A percentile compares a stretch with the other conserved stretches of the same genome.
These are phyloP conservation scores for Imleria badia DNA, from an alignment of 768 basidiomycete genomes.

Conservation along the genomic window DNA sequence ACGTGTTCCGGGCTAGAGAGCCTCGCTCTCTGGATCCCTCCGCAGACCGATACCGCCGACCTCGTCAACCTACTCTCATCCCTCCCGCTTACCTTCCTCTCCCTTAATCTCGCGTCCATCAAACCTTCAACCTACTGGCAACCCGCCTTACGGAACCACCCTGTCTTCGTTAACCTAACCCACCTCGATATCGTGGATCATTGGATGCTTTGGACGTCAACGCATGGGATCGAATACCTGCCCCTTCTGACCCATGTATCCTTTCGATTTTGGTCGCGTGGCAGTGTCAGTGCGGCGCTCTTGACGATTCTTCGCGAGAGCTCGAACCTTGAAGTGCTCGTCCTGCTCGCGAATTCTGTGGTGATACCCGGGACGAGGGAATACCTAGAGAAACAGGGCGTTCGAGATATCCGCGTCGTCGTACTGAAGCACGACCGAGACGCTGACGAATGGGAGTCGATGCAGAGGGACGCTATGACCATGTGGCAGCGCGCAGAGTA, in stretches of 20 bases:
- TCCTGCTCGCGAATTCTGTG: slow-evolving; percentile 8
- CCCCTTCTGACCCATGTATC: slow-evolving; percentile 12
- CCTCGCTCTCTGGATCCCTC: slow-evolving; percentile 19
- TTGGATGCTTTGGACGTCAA: slow-evolving; percentile 20
- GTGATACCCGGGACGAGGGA: neutral
- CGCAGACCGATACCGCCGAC: neutral
- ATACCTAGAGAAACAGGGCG: slow-evolving; percentile 8
- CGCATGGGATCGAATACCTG: slow-evolving; percentile 15
- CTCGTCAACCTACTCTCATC: slow-evolving; percentile 5
- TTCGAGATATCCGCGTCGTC: slow-evolving; percentile 14
- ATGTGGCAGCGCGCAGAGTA: slow-evolving; percentile 16
- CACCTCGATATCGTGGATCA: slow-evolving; percentile 23
- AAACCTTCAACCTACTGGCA: neutral
- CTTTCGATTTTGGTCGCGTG: slow-evolving; percentile 18
- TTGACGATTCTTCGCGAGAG: slow-evolving; percentile 3
- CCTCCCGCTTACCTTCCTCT: slow-evolving; percentile 17
- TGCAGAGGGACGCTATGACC: slow-evolving; percentile 4
- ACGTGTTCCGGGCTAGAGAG: slow-evolving; percentile 10
- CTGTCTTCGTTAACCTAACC: slow-evolving; percentile 12
- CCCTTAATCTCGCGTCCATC: slow-evolving; percentile 12
- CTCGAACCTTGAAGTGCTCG: slow-evolving; percentile 4
- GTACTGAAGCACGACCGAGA: slow-evolving; percentile 14
- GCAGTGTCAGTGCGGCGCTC: slow-evolving; percentile 5
- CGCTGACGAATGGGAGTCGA: slow-evolving; percentile 12
- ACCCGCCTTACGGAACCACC: slow-evolving; percentile 3